phyloP scores from a whole-genome alignment of 1,284 basidiomycete species.

The Tylopilus orsonianus region DNA sequence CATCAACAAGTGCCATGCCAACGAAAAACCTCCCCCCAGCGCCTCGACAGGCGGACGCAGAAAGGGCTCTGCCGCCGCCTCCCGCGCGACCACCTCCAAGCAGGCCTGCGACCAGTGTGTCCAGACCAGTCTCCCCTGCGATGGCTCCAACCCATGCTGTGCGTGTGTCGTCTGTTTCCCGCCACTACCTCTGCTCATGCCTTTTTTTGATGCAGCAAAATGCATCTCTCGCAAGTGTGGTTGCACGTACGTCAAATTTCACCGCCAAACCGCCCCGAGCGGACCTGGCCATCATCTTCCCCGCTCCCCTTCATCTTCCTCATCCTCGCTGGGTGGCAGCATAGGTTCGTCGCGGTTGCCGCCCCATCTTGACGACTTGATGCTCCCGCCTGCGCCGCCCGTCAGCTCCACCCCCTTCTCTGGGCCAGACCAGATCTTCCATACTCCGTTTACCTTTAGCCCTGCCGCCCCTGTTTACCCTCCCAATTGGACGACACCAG shows the following conservation, averaged over 20 bases:
- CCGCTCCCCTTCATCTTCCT: conserved; percentile 27
- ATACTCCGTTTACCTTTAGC: conserved; percentile 37
- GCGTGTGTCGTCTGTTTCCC: conserved; percentile 31
- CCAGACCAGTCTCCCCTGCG: conserved; percentile 76
- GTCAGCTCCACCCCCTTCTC: conserved; percentile 17
- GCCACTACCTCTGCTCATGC: conserved; percentile 1
- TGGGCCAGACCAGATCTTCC: conserved; percentile 34
- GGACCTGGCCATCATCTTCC: conserved; percentile 63
- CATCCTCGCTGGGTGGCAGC: conserved; percentile 15
- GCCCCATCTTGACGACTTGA: conserved; percentile 37
- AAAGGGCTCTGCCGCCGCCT: conserved; percentile 60
- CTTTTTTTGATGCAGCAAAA: conserved; percentile 52
- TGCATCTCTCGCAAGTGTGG: conserved; percentile 72
- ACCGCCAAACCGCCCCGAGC: conserved; percentile 74
- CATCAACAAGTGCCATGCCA: conserved; percentile 86
- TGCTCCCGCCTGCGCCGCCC: conserved; percentile 34
- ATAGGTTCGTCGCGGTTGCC: conserved; percentile 12
- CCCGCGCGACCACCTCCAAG: conserved; percentile 72
- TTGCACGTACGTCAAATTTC: conserved; percentile 85
- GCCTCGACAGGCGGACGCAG: conserved; percentile 38
- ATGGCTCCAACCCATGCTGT: conserved; percentile 80
- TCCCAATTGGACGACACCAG: conserved; percentile 16
- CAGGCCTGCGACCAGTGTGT: conserved; percentile 88
- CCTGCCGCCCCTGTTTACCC: conserved; percentile 21
- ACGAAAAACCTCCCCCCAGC: conserved; percentile 58